Evolutionary conservation across 345 rosid species (phyloP), one percentile per base, ranked within the genome.

Genomic region (Camelina sativa): DNA sequence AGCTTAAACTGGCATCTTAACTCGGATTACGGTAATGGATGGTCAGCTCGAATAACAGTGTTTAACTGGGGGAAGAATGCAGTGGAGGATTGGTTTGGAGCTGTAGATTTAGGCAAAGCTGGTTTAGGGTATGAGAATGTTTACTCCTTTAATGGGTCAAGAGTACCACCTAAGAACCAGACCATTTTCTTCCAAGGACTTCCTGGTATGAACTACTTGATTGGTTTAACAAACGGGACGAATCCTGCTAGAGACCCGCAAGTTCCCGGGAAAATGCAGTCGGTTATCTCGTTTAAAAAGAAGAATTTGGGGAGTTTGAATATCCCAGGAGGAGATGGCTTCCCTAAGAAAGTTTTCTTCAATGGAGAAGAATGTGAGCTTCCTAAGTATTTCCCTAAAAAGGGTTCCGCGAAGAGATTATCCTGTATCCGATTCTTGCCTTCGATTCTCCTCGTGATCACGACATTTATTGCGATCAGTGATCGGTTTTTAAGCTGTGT

Each of bases 341-440:
- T 89, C 54, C 99, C 99, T 4, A 72, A 83, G 16, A 89, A 75
- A 81, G 82, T 95, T 55, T 75, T 76, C 68, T 95, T 95, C 69
- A 89, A 95, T 63, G 99, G 99, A n/a, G 97, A 92, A 78, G 97
- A 95, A 80, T 95, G 99, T 67, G 86, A 88, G 3, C 83, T 95
- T 62, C 99, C 99, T 1, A 71, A 71, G 22, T 63, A 47, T 4
- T 65, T 89, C n/a, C 99, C 99, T 0, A 40, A 20, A 11, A 77
- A 74, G 76, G 82, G 83, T 69, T 59, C 82, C 1, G 88, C 75
- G 1, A 68, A 19, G 38, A 81, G 59, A 52, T 67, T 79, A 50
- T 68, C 73, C 20, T 17, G 54, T 4, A 22, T 67, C 3, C 57
- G 66, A 43, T 52, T 78, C 65, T n/a, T 83, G 25, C 22, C 78